Conservation (phyloP, 2,329 filamentous ascomycete species). For the Neospermospora avenae region DNA sequence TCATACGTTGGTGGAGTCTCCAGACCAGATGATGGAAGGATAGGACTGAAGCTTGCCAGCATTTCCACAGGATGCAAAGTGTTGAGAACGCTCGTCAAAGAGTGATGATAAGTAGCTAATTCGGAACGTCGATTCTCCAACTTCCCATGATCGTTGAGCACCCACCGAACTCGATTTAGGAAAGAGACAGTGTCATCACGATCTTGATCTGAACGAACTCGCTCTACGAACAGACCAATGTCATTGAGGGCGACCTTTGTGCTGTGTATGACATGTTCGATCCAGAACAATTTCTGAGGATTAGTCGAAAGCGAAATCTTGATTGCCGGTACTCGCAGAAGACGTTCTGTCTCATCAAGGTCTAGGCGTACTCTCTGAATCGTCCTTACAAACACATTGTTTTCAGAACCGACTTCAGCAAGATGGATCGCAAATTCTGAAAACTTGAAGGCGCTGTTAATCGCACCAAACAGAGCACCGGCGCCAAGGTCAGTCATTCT, state of each 20-base stretch:
- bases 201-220: constrained; percentile 8
- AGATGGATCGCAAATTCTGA: constrained; percentile 15
- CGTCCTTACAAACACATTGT: constrained; percentile 13
- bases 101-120: constrained; percentile 11
- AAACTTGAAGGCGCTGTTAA: constrained; percentile 18
- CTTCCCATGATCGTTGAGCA: constrained; percentile 15
- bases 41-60: neutral
- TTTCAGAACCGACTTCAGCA: constrained; percentile 10
- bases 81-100: constrained; percentile 11
- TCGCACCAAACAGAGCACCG: constrained; percentile 9
- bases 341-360: constrained; percentile 15
- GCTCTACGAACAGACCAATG: constrained; percentile 14
- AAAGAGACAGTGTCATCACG: constrained; percentile 11
- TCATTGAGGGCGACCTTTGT: constrained; percentile 14
- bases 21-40: neutral
- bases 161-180: constrained; percentile 11
- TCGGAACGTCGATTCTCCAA: constrained; percentile 11
- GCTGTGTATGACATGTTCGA: neutral
- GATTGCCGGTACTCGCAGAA: constrained; percentile 7
- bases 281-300: constrained; percentile 8
- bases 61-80: constrained; percentile 7
- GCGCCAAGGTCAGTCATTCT: neutral
- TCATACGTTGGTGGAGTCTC: constrained; percentile 2
- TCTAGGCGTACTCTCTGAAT: constrained; percentile 14
- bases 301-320: constrained; percentile 1